A percentile compares a stretch with the other conserved stretches of the same genome.
These are phyloP conservation scores for Solanum hybrid DNA, from an alignment of 305 asterid species.

Conservation along the genomic window DNA sequence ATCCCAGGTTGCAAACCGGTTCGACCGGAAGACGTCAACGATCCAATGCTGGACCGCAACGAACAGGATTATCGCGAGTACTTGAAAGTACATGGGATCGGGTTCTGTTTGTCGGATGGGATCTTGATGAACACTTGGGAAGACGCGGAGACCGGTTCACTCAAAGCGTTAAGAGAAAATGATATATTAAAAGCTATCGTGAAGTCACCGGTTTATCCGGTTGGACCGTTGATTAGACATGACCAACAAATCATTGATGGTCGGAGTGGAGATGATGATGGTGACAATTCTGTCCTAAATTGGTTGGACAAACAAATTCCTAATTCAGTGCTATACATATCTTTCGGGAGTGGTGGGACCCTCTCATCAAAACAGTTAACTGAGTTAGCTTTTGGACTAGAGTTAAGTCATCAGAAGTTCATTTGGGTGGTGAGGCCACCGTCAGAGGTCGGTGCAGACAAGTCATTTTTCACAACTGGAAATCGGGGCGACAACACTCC, in stretches of 20 bases:
- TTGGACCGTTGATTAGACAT: constrained; percentile 51
- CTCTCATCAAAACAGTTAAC: constrained; percentile 21
- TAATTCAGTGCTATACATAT: constrained; percentile 42
- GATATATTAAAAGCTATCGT: constrained; percentile 12
- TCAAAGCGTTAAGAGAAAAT: constrained; percentile 33
- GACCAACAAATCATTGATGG: constrained; percentile 1
- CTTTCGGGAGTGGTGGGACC: constrained; percentile 51
- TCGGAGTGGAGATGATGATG: not conserved
- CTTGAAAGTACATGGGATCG: constrained; percentile 20
- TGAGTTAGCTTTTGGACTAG: constrained; percentile 45
- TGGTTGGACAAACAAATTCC: constrained; percentile 58
- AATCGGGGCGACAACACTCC: not conserved
- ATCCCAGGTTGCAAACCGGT: constrained; percentile 66
- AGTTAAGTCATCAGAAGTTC: constrained; percentile 36
- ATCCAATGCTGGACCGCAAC: constrained; percentile 52
- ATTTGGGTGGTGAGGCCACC: constrained; percentile 55
- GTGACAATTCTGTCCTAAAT: not conserved
- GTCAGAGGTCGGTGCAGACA: constrained; percentile 21
- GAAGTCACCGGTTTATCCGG: constrained; percentile 38
- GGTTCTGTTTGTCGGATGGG: constrained; percentile 32
- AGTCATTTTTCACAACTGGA: constrained; percentile 21
- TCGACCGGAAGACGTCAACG: constrained; percentile 50
- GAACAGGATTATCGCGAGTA: constrained; percentile 29
- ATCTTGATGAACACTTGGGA: constrained; percentile 52
- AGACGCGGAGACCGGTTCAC: constrained; percentile 34